phyloP scores from a whole-genome alignment of 805 yeast species.

The Sungouiella thailandica region DNA sequence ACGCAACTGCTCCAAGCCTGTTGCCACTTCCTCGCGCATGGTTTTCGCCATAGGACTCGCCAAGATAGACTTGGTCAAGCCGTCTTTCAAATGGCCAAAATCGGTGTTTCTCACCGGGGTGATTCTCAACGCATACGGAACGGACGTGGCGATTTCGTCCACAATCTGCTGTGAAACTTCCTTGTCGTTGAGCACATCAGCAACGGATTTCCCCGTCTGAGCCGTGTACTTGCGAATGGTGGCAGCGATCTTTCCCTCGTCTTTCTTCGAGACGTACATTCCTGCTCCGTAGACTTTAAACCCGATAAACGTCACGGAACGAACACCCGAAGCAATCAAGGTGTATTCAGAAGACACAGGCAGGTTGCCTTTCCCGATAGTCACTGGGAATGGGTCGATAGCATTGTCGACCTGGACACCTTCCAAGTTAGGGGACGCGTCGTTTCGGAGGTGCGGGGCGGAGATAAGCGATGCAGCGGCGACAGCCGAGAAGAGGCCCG shows the following conservation, averaged over 20 bases:
- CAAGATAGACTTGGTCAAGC: conserved; percentile 73
- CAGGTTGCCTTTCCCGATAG: conserved; percentile 4
- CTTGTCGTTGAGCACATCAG: conserved; percentile 41
- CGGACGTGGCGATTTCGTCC: conserved; percentile 50
- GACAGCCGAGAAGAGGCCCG: too few species aligned
- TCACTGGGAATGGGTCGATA: conserved; percentile 45
- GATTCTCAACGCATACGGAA: conserved; percentile 66
- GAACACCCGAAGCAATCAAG: conserved; percentile 73
- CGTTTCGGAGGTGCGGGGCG: conserved; percentile 9
- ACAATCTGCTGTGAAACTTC: conserved; percentile 49
- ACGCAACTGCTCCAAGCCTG: conserved; percentile 66
- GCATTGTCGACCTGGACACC: conserved; percentile 44
- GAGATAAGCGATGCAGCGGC: background rate
- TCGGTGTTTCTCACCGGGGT: conserved; percentile 90
- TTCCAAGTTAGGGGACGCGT: conserved; percentile 15
- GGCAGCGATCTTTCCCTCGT: conserved; percentile 24
- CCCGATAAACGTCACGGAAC: conserved; percentile 76
- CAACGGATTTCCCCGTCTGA: conserved; percentile 4
- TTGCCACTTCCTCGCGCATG: conserved; percentile 32
- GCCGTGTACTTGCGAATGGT: conserved; percentile 3
- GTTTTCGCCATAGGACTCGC: conserved; percentile 58
- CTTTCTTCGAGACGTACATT: conserved; percentile 65
- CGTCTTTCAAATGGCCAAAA: conserved; percentile 84
- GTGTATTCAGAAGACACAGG: conserved; percentile 36
- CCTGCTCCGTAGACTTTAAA: conserved; percentile 89